Evolutionary conservation across 768 basidiomycete genomes (phyloP).

Genomic region (Russula sp.): DNA sequence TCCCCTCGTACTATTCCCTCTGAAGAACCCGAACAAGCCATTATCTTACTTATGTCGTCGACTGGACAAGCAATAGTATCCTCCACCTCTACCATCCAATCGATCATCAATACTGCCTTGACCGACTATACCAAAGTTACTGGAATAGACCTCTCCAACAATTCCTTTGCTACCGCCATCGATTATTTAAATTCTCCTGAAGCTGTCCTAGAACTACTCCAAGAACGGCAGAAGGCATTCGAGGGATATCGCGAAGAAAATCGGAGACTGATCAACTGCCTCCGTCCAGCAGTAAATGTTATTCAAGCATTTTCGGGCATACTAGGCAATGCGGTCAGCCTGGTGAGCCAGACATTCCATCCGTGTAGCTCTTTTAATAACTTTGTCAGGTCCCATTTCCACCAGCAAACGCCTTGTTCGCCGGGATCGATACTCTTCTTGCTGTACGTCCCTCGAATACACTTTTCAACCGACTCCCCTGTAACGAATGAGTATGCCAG

Average conservation of each 20-base stretch:
- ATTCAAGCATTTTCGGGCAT: background rate
- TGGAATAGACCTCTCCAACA: background rate
- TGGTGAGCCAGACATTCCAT: background rate
- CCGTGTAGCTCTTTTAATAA: too few relatives aligned
- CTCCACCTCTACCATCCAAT: background rate
- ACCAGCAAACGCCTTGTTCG: background rate
- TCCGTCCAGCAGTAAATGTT: background rate
- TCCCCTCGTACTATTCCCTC: background rate
- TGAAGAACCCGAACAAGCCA: background rate
- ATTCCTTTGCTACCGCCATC: background rate
- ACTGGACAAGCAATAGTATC: background rate
- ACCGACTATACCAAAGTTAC: background rate
- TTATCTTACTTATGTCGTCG: background rate
- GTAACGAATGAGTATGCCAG: background rate
- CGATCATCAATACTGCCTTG: background rate
- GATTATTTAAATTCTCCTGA: background rate
- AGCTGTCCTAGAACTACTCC: constrained; percentile 2
- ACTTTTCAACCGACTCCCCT: background rate
- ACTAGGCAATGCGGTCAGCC: background rate
- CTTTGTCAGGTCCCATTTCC: background rate
- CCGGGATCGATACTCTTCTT: background rate
- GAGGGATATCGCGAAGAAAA: constrained; percentile 4
- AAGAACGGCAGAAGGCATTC: background rate
- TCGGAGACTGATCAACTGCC: background rate
- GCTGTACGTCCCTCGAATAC: background rate